These are phyloP conservation scores for Russula sp. DNA, from an alignment of 768 basidiomycete species.

Conservation along the genomic window DNA sequence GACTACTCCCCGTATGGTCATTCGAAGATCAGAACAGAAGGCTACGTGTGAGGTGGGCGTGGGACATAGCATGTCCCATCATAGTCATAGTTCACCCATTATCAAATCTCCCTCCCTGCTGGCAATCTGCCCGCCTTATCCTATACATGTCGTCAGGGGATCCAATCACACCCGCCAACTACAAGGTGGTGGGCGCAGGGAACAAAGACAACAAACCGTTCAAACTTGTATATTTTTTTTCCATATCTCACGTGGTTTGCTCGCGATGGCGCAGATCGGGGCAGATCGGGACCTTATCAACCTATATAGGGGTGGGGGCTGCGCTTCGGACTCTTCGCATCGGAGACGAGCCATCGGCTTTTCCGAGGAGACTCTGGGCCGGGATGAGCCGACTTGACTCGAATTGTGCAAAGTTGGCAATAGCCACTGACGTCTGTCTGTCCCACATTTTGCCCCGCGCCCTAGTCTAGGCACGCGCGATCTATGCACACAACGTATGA, in stretches of 20 bases:
- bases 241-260: neutral
- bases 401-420: constrained; percentile 1
- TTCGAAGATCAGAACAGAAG: constrained; percentile 7
- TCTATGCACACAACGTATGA: no score
- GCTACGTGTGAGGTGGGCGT: constrained; percentile 9
- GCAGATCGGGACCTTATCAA: constrained; percentile 29
- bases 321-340: constrained; percentile 17
- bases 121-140: neutral
- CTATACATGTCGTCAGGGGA: constrained; percentile 16
- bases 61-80: constrained; percentile 7
- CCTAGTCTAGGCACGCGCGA: constrained; percentile 7
- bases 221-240: neutral
- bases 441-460: constrained; percentile 12
- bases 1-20: neutral
- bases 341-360: constrained; percentile 27
- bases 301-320: constrained; percentile 25
- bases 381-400: constrained; percentile 7
- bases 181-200: constrained; percentile 1
- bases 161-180: neutral
- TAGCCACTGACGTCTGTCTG: neutral
- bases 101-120: neutral
- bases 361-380: constrained; percentile 20
- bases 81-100: constrained; percentile 7
- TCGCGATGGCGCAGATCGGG: constrained; percentile 24
- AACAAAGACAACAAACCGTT: no score